A percentile compares a stretch with the other conserved stretches of the same genome.
phyloP scores from a whole-genome alignment of 2,329 filamentous ascomycete genomes.

The Clathrospora elynae region DNA sequence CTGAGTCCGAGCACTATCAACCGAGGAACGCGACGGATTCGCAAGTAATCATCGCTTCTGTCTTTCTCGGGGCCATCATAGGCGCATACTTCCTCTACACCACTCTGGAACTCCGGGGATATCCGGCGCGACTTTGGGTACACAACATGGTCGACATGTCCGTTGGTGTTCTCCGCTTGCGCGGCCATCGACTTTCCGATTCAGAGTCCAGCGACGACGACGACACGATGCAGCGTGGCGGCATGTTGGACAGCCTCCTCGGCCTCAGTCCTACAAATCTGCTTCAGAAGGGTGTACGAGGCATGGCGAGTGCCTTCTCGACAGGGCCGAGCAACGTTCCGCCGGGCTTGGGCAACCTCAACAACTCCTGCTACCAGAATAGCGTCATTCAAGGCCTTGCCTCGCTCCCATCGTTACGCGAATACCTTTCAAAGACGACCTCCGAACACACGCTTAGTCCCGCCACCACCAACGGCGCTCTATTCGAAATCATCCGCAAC shows the following conservation, averaged over 20 bases:
- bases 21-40: conserved; percentile 20
- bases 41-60: conserved; percentile 18
- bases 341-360: conserved; percentile 81
- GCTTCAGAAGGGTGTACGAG: conserved; percentile 43
- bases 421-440: conserved; percentile 60
- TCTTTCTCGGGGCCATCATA: conserved; percentile 27
- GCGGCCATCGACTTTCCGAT: conserved; percentile 12
- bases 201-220: conserved; percentile 27
- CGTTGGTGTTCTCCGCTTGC: conserved; percentile 12
- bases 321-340: conserved; percentile 44
- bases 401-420: conserved; percentile 70
- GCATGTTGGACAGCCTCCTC: conserved; percentile 41
- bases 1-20: conserved; percentile 26
- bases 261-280: conserved; percentile 47
- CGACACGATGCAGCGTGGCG: conserved; percentile 28
- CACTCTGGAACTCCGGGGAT: conserved; percentile 36
- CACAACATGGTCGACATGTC: conserved; percentile 53
- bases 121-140: conserved; percentile 54
- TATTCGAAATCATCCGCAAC: conserved; percentile 70
- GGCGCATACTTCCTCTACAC: conserved; percentile 39
- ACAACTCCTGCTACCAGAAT: conserved; percentile 98
- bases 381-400: conserved; percentile 84
- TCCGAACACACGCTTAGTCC: conserved; percentile 44
- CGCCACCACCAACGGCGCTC: conserved; percentile 57
- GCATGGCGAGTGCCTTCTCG: conserved; percentile 46